phyloP scores from a whole-genome alignment of 352 stramenopile species.

The Phytophthora brassicae region DNA sequence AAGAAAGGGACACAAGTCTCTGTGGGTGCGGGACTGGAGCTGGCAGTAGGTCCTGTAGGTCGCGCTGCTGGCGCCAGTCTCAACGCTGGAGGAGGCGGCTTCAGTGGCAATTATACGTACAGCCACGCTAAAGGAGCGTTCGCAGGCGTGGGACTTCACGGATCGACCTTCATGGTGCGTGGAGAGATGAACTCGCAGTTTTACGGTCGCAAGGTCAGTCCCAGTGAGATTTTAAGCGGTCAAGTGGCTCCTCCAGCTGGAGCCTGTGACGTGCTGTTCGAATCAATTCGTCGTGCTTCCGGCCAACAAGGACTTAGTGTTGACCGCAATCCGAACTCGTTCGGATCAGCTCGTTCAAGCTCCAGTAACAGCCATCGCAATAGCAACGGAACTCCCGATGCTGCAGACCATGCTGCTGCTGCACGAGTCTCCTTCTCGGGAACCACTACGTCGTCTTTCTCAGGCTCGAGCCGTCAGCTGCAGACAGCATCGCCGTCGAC shows the following conservation, averaged over 20 bases:
- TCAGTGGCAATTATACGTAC: constrained; percentile 88
- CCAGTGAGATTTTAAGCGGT: constrained; percentile 79
- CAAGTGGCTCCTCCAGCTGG: constrained; percentile 64
- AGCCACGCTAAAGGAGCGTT: constrained; percentile 83
- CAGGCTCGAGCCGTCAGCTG: constrained; percentile 11
- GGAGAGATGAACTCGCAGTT: constrained; percentile 87
- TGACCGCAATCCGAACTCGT: constrained; percentile 22
- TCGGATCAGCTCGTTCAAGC: constrained; percentile 27
- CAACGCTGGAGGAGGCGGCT: constrained; percentile 73
- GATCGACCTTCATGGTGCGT: constrained; percentile 82
- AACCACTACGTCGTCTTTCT: constrained; percentile 24
- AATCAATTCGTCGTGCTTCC: constrained; percentile 61
- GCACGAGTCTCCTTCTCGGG: constrained; percentile 25
- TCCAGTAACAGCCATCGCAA: constrained; percentile 24
- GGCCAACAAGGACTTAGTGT: constrained; percentile 23
- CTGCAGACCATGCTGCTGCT: constrained; percentile 31
- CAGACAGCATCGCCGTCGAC: constrained; percentile 30
- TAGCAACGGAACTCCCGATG: constrained; percentile 25
- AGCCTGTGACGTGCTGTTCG: constrained; percentile 68
- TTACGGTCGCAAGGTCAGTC: constrained; percentile 81
- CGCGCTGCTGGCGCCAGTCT: constrained; percentile 69
- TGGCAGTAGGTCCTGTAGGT: constrained; percentile 74
- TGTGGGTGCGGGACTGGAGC: constrained; percentile 72
- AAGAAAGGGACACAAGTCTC: constrained; percentile 84
- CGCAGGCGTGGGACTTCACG: constrained; percentile 75